Evolutionary conservation across 208 protist genomes (phyloP), one percentile per base, ranked within the genome.

Genomic region (Endotrypanum monterogeii): DNA sequence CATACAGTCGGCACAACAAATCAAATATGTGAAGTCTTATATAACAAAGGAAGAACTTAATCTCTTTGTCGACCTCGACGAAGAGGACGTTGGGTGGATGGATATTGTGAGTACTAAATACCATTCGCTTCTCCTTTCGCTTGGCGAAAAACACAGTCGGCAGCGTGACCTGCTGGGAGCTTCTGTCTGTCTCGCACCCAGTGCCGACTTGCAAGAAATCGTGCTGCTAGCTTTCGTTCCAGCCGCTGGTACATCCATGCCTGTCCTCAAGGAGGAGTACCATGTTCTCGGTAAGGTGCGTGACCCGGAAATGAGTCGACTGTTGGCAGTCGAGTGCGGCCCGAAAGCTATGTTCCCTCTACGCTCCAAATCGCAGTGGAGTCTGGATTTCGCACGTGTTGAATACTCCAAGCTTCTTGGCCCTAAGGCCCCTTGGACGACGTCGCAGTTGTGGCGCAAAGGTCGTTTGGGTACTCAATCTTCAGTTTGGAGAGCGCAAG

Each of bases 41-140:
- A 35, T 84, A 18, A 78, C 63, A 25, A 71, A 83, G n/a, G 60
- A 72, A 30, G 89, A 93, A 28, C 57, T 80, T 48, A 39, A 46
- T 20, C 75, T 89, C 23, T 52, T 91, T 32, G 68, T 76, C 25
- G 73, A 88, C 48, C 67, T 94, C 2, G 89, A 94, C 78, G 67
- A 46, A 25, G 89, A 94, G 71, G 32, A 35, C 2, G 71, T 88
- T 9, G 32, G 46, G 23, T 94, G 89, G 89, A 2, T 83, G 28
- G 85, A 91, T 71, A 58, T 89, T 57, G 76, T 83, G 30, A 81
- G 20, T 25, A 73, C 83, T 3, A 94, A 91, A 56, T 94, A 91
- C 72, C 88, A 85, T 65, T 58, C 76, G 37, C 76, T 86, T 39
- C 50, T 91, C 41, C 57, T 78, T 37, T 56, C 54, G 50, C 71